Base-by-base conservation (phyloP, 2,329 filamentous ascomycete genomes). In the Penicillium capsulatum region DNA sequence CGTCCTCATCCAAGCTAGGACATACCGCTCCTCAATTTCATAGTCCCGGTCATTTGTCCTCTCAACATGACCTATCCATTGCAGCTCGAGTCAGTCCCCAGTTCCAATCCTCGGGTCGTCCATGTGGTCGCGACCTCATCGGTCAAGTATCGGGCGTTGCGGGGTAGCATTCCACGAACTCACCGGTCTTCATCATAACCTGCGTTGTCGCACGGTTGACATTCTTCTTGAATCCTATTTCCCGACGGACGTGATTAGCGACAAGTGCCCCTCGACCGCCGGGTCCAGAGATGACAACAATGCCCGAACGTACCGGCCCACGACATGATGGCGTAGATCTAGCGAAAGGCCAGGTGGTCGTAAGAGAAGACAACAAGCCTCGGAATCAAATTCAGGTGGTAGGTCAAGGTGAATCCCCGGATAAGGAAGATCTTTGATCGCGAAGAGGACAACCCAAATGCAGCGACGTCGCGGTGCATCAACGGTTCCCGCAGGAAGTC, bases 181-280 rank as follows among this genome's bases (percentile, higher is more conserved):
- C 39, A 86, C 83, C 87, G 42, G 90, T 94, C 79, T 98, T 98
- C 91, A 98, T 97, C 88, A 98, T 96, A 48, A 97, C 91, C 82
- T 96, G 90, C 72, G 94, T 98, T 69, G 91, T 96, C 59, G 91
- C 91, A 73, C 92, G 88, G 75, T 92, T 91, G 74, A 97, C 90
- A 81, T 94, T 94, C 69, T 94, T 95, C 74, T 92, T 89, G 74
- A 89, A 91, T 51, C 84, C 84, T 28, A 28, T 28, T 28, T 6
- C 5, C 11, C 13, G 29, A 17, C 8, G 1, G 3, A 16, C 11
- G 14, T 17, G n/a, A 2, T 20, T n/a, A 27, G 26, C 26, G n/a
- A 11, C 17, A 2, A 24, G 3, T 7, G 34, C 30, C 26, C 17
- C 16, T 17, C 17, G 20, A 28, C 26, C 13, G 15, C 15, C 31